These are phyloP conservation scores for Podospora didyma DNA, from an alignment of 495 filamentous ascomycete genomes.

Conservation along the genomic window DNA sequence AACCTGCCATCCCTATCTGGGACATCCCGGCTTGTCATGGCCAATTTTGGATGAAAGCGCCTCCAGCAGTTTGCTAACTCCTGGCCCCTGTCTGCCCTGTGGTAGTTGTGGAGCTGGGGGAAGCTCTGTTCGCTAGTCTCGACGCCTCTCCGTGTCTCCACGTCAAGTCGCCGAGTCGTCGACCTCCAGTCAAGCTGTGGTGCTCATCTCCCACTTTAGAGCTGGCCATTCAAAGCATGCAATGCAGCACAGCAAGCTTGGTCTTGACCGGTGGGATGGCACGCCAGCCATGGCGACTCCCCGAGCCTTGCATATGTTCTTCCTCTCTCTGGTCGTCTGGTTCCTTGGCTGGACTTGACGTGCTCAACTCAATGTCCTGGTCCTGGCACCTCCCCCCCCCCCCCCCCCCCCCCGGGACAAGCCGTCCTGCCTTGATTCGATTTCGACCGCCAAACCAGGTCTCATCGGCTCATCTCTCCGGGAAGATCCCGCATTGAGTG, in stretches of 20 bases:
- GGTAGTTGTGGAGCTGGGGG: background rate
- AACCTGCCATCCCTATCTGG: background rate
- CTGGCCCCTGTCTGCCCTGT: conserved; percentile 10
- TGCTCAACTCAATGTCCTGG: no score
- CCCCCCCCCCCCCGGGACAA: background rate
- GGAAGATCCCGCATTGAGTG: background rate
- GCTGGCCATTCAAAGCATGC: no score
- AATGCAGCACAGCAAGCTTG: no score
- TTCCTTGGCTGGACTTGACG: no score
- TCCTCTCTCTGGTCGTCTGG: no score
- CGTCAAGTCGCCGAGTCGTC: conserved; percentile 8
- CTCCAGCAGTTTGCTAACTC: background rate
- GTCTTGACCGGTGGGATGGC: no score
- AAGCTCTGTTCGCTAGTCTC: background rate
- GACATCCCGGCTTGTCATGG: background rate
- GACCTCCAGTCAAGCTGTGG: background rate
- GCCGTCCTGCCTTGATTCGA: conserved; percentile 5
- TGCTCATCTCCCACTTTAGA: no score
- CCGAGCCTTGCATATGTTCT: no score
- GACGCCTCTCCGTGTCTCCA: conserved; percentile 12
- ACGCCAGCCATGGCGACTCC: no score
- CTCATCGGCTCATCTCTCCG: conserved; percentile 5
- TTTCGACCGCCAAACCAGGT: background rate
- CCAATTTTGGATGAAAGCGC: conserved; percentile 15
- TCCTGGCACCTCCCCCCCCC: background rate